Percentiles rank a stretch among this genome's conserved stretches.
phyloP scores from a whole-genome alignment of 2,329 filamentous ascomycete species.

The Coniella vitis region DNA sequence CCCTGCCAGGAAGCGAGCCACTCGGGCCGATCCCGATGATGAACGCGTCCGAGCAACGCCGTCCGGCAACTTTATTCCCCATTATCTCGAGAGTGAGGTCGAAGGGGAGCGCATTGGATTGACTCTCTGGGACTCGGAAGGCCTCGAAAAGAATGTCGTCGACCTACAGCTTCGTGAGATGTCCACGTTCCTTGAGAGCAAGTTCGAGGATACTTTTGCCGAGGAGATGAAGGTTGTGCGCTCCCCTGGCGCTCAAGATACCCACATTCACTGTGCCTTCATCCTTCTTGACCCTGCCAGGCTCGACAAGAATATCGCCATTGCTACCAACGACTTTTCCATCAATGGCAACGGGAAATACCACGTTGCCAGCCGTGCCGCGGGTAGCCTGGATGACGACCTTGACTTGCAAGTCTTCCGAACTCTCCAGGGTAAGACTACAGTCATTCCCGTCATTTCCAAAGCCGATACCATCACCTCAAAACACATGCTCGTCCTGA shows the following conservation, averaged over 20 bases:
- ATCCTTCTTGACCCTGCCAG: slow-evolving; percentile 81
- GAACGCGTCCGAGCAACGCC: slow-evolving; percentile 44
- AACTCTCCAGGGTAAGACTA: slow-evolving; percentile 85
- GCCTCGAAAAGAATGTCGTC: slow-evolving; percentile 88
- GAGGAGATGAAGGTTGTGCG: slow-evolving; percentile 98
- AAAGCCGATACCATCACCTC: slow-evolving; percentile 97
- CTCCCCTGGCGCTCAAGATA: slow-evolving; percentile 87
- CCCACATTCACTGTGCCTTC: slow-evolving; percentile 95
- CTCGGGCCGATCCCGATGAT: slow-evolving; percentile 51
- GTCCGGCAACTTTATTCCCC: slow-evolving; percentile 70
- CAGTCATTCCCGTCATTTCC: slow-evolving; percentile 88
- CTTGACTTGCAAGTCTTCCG: slow-evolving; percentile 87
- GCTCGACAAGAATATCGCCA: slow-evolving; percentile 74
- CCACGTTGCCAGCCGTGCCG: slow-evolving; percentile 31
- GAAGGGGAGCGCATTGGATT: slow-evolving; percentile 86
- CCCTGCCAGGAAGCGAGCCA: slow-evolving; percentile 68
- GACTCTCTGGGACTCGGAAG: slow-evolving; percentile 94
- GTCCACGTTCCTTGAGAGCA: slow-evolving; percentile 87
- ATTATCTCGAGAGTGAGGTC: slow-evolving; percentile 91
- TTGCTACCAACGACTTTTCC: slow-evolving; percentile 46
- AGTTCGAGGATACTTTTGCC: slow-evolving; percentile 94
- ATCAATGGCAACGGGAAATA: slow-evolving; percentile 46
- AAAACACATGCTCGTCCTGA: slow-evolving; percentile 86
- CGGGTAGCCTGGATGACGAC: slow-evolving; percentile 75
- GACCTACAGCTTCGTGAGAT: slow-evolving; percentile 92